Evolutionary conservation across 140 eudicot genomes (phyloP).

Genomic region (Oenanthe javanica): DNA sequence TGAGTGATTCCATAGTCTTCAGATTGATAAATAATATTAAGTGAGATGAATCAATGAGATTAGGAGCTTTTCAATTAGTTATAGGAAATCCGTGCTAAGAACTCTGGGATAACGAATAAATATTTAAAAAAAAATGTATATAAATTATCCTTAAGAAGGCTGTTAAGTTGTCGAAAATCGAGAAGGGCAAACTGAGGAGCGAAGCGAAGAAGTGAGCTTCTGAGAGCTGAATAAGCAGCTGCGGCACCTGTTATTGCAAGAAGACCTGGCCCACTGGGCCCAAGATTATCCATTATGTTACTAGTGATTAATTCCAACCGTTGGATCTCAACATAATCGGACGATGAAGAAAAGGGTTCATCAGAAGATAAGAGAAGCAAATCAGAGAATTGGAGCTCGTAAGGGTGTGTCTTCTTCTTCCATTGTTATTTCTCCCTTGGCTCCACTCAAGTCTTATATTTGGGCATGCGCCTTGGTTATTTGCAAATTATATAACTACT

Average conservation of each 20-base stretch:
- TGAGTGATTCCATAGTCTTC: too few relatives aligned
- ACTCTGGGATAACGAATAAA: background rate
- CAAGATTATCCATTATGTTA: slow-evolving; percentile 57
- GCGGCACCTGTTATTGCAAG: slow-evolving; percentile 58
- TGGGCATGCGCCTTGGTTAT: background rate
- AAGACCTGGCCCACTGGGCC: slow-evolving; percentile 84
- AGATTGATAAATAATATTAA: too few relatives aligned
- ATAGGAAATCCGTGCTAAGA: too few relatives aligned
- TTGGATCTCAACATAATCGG: slow-evolving; percentile 15
- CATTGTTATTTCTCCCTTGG: background rate
- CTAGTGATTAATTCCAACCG: slow-evolving; percentile 34
- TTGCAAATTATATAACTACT: too few relatives aligned
- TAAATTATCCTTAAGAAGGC: slow-evolving; percentile 50
- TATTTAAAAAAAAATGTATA: background rate
- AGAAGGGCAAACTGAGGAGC: slow-evolving; percentile 83
- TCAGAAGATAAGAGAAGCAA: slow-evolving; percentile 35
- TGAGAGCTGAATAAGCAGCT: slow-evolving; percentile 27
- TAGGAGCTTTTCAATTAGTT: too few relatives aligned
- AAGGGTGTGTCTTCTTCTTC: slow-evolving; percentile 35
- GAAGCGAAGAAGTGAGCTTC: slow-evolving; percentile 54
- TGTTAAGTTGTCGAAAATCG: slow-evolving; percentile 49
- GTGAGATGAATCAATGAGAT: too few relatives aligned
- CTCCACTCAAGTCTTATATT: too few relatives aligned
- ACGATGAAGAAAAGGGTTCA: slow-evolving; percentile 10
- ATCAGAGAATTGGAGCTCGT: slow-evolving; percentile 52